Evolutionary conservation across 306 rosid genomes (phyloP).

Genomic region (Begonia loranthoides): DNA sequence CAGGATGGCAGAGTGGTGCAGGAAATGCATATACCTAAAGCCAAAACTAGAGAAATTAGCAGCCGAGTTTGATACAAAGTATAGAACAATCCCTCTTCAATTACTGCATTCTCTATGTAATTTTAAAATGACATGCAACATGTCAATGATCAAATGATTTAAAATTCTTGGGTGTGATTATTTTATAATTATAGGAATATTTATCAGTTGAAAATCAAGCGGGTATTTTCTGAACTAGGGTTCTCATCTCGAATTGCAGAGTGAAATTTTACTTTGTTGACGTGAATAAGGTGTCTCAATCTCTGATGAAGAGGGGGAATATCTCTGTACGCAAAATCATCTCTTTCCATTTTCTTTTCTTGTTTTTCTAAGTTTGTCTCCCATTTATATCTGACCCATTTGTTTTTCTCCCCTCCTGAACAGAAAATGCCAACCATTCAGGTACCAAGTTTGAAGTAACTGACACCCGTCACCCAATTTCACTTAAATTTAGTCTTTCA

Average conservation of each 20-base stretch:
- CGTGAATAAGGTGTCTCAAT: slow-evolving; percentile 81
- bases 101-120: no score
- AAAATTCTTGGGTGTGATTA: background rate
- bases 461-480: background rate
- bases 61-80: slow-evolving; percentile 62
- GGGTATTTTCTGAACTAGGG: background rate
- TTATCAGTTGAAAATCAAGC: background rate
- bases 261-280: slow-evolving; percentile 63
- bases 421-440: slow-evolving; percentile 99
- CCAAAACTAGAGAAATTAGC: slow-evolving; percentile 92
- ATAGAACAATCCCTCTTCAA: slow-evolving; percentile 3
- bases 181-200: background rate
- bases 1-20: slow-evolving; percentile 97
- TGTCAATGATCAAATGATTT: background rate
- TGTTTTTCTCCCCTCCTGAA: slow-evolving; percentile 1
- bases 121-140: background rate
- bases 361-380: background rate
- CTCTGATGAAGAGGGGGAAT: slow-evolving; percentile 72
- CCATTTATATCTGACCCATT: background rate
- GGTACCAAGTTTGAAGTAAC: slow-evolving; percentile 20
- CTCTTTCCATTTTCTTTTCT: background rate
- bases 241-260: slow-evolving; percentile 18
- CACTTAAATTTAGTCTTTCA: background rate
- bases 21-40: slow-evolving; percentile 88
- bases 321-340: slow-evolving; percentile 41